These are phyloP conservation scores for Russula abietina DNA, from an alignment of 768 basidiomycete genomes.

Conservation along the genomic window DNA sequence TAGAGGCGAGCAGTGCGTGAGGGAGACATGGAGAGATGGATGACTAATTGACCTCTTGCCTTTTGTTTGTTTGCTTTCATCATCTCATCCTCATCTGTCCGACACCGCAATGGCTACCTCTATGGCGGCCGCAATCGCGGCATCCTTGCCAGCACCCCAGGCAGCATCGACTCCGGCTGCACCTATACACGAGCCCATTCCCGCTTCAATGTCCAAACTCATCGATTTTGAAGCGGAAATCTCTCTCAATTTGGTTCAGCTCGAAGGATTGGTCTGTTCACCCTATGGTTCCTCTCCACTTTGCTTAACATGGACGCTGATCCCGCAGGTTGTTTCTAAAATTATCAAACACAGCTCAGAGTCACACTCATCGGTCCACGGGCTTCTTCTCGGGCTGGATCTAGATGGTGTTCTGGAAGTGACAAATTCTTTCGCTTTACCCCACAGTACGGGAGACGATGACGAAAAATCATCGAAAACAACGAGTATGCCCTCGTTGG, in stretches of 20 bases:
- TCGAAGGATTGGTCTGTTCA: slow-evolving; percentile 75
- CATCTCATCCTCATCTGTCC: background rate
- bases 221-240: slow-evolving; percentile 93
- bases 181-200: slow-evolving; percentile 79
- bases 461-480: slow-evolving; percentile 78
- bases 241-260: slow-evolving; percentile 67
- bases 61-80: too few species aligned
- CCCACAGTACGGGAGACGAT: slow-evolving; percentile 65
- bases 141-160: slow-evolving; percentile 64
- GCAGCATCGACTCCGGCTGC: slow-evolving; percentile 55
- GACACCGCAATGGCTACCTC: slow-evolving; percentile 57
- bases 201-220: slow-evolving; percentile 86
- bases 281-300: background rate
- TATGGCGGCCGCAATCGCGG: slow-evolving; percentile 91
- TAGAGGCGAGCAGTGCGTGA: slow-evolving; percentile 72
- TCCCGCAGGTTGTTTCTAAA: slow-evolving; percentile 76
- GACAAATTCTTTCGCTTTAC: slow-evolving; percentile 84
- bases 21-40: slow-evolving; percentile 30
- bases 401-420: slow-evolving; percentile 87
- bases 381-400: slow-evolving; percentile 85
- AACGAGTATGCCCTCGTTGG: slow-evolving; percentile 46
- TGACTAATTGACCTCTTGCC: background rate
- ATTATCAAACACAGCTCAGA: slow-evolving; percentile 91
- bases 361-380: slow-evolving; percentile 67
- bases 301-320: slow-evolving; percentile 3